Evolutionary conservation across 192 early-diverging fungal species (phyloP).

Genomic region (Podila epigama): DNA sequence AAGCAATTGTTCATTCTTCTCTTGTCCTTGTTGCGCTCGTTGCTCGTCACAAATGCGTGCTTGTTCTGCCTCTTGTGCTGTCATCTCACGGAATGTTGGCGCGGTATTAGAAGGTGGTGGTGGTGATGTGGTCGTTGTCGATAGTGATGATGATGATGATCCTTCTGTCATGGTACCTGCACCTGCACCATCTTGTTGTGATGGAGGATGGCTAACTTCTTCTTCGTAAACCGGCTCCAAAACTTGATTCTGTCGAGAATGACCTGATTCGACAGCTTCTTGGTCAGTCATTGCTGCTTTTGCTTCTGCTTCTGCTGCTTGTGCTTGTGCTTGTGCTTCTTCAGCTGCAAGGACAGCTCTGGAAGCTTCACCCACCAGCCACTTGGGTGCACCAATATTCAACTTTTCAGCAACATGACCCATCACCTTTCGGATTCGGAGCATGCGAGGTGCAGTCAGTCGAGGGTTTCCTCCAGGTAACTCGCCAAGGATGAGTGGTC

Average conservation of each 20-base stretch:
- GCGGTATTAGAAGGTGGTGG: neutral
- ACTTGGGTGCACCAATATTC: slow-evolving; percentile 50
- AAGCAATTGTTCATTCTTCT: no score
- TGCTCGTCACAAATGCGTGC: slow-evolving; percentile 21
- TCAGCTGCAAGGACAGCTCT: neutral
- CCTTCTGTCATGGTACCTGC: neutral
- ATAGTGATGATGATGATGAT: neutral
- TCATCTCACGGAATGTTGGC: neutral
- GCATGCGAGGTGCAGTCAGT: slow-evolving; percentile 86
- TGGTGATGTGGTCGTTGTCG: neutral
- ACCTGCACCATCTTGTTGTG: neutral
- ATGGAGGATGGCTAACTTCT: neutral
- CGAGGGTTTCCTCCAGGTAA: slow-evolving; percentile 63
- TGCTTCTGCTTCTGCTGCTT: neutral
- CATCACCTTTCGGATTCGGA: slow-evolving; percentile 86
- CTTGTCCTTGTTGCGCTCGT: no score
- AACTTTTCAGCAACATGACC: slow-evolving; percentile 87
- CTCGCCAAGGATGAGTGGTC: slow-evolving; percentile 16
- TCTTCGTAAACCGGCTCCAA: slow-evolving; percentile 20
- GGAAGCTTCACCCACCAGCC: neutral
- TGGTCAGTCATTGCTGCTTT: neutral
- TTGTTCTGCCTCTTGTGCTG: slow-evolving; percentile 12
- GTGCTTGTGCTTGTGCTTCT: neutral
- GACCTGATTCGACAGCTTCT: no score
- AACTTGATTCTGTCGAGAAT: slow-evolving; percentile 10